Evolutionary conservation across 805 yeast genomes (phyloP), one percentile per base, ranked within the genome.

Genomic region (Alloascoidea africana): DNA sequence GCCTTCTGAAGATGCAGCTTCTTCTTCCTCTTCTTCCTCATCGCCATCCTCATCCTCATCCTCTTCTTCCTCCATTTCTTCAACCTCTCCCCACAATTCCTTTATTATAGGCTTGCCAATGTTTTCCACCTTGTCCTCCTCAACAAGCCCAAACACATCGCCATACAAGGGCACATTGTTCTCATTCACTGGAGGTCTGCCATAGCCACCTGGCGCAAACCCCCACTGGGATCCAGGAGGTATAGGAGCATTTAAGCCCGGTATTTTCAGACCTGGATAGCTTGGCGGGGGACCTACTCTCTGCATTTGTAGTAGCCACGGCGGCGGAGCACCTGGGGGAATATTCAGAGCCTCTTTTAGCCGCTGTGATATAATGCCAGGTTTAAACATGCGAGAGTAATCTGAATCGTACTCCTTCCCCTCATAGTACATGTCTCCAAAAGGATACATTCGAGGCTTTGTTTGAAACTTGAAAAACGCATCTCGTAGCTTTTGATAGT

Each of bases 391-490:
- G 11, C 57, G 53, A 5, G 13, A n/a, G n/a, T n/a, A n/a, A n/a
- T n/a, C n/a, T n/a, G n/a, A n/a, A n/a, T n/a, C n/a, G n/a, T 61
- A 47, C 39, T 77, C 85, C 44, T 77, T 65, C 3, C 87, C 89
- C 51, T 87, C 96, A 47, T 67, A 80, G 54, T 73, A 85, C 6
- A 82, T 54, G 40, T 84, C 89, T 11, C 97, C 97, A 56, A 64
- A 77, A 2, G 62, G 65, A n/a, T 71, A 65, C 36, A 89, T 47
- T 33, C 65, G 61, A 0, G 96, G 96, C 46, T 74, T 77, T 0
- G 76, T 63, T 49, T 89, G 95, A 48, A 69, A 60, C 51, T 77
- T 78, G 66, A 85, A 87, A 50, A 89, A 87, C 0, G 96, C 94
- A 53, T 83, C 82, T 51, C 84, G 76, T 15, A 89, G 56, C 44